Evolutionary conservation across 2,329 filamentous ascomycete genomes (phyloP).

Genomic region (Dactylellina parvicollis): DNA sequence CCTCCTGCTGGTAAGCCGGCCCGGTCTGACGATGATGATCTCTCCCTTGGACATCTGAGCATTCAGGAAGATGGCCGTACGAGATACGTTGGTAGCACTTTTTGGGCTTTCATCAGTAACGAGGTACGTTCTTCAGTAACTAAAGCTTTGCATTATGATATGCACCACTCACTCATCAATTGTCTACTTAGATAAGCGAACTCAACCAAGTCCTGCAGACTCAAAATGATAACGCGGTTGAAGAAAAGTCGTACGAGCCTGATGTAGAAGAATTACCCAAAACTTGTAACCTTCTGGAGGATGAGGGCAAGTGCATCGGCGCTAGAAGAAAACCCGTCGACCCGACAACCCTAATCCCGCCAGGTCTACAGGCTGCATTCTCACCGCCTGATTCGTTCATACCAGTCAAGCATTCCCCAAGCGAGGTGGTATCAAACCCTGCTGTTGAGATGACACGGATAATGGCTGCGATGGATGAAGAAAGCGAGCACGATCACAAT

Average conservation of each 20-base stretch:
- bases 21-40: conserved; percentile 44
- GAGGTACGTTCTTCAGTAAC: conserved; percentile 54
- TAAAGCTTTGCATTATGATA: not conserved
- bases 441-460: conserved; percentile 30
- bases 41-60: conserved; percentile 57
- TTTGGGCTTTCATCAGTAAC: conserved; percentile 57
- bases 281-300: conserved; percentile 50
- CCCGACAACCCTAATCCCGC: not conserved
- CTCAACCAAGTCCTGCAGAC: conserved; percentile 57
- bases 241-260: conserved; percentile 1
- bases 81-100: conserved; percentile 58
- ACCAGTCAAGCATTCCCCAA: conserved; percentile 10
- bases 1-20: conserved; percentile 1
- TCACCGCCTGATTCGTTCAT: conserved; percentile 16
- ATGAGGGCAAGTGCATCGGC: conserved; percentile 11
- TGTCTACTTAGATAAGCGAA: conserved; percentile 54
- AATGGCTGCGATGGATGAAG: conserved; percentile 46
- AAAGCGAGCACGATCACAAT: conserved; percentile 20
- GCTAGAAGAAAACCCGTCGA: not conserved
- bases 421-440: not conserved
- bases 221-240: conserved; percentile 21
- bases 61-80: conserved; percentile 57
- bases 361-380: not conserved
- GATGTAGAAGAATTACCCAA: not conserved
- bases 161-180: not conserved